phyloP scores from a whole-genome alignment of 75 land plant species.

The Azolla pinnata region DNA sequence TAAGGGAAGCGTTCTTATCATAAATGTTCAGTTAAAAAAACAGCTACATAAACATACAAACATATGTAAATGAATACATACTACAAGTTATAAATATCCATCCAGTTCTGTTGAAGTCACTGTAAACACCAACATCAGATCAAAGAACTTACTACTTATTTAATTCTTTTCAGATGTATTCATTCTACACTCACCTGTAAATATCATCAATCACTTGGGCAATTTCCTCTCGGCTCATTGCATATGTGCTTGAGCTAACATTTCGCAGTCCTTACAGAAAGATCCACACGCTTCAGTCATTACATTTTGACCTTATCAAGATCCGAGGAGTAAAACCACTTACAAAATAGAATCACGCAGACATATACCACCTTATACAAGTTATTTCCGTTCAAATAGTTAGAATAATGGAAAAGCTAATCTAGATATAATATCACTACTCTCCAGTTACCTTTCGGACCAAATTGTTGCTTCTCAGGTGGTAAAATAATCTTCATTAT shows the following conservation, averaged over 20 bases:
- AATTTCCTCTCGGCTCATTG: conserved; percentile 8
- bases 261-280: background rate
- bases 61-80: too few species aligned
- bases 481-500: conserved; percentile 6
- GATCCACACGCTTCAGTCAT: background rate
- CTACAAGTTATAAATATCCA: too few species aligned
- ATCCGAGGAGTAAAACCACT: background rate
- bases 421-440: background rate
- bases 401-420: background rate
- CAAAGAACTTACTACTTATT: background rate
- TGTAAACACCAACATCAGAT: too few species aligned
- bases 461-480: conserved; percentile 4
- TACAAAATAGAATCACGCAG: too few species aligned
- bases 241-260: background rate
- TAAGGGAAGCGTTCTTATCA: too few species aligned
- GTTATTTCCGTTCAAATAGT: background rate
- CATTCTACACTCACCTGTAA: conserved; percentile 24
- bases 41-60: too few species aligned
- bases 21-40: too few species aligned
- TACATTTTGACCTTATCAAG: background rate
- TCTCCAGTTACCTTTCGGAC: background rate
- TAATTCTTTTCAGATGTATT: too few species aligned
- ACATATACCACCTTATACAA: background rate
- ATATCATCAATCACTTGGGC: conserved; percentile 26
- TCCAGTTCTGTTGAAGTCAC: too few species aligned